These are phyloP conservation scores for Phytophthora niederhauseri DNA, from an alignment of 352 stramenopile genomes.

Conservation along the genomic window DNA sequence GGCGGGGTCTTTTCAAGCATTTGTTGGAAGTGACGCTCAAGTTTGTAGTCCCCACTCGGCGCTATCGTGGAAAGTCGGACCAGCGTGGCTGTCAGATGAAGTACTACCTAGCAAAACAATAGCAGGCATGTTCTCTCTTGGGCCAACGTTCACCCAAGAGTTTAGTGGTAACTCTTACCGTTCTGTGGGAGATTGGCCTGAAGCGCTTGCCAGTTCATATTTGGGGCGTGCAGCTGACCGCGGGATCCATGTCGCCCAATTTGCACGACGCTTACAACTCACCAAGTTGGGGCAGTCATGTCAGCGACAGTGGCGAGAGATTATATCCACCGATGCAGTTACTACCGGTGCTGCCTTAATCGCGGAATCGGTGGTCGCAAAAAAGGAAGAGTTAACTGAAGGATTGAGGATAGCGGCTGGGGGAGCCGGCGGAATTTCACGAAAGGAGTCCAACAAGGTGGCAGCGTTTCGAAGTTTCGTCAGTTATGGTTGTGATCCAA, in stretches of 20 bases:
- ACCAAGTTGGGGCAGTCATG: slow-evolving; percentile 48
- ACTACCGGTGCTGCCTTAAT: slow-evolving; percentile 18
- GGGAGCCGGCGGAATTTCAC: slow-evolving; percentile 9
- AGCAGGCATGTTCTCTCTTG: slow-evolving; percentile 70
- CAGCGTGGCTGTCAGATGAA: slow-evolving; percentile 73
- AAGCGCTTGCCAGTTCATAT: slow-evolving; percentile 62
- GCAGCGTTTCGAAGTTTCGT: slow-evolving; percentile 62
- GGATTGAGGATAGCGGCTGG: slow-evolving; percentile 35
- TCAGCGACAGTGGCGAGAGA: slow-evolving; percentile 53
- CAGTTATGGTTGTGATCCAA: slow-evolving; percentile 64
- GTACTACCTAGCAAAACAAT: slow-evolving; percentile 48
- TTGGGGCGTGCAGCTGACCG: slow-evolving; percentile 62
- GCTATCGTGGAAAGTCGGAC: slow-evolving; percentile 68
- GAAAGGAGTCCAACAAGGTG: slow-evolving; percentile 46
- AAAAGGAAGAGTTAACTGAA: slow-evolving; percentile 53
- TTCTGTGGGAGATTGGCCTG: slow-evolving; percentile 69
- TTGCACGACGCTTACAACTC: slow-evolving; percentile 56
- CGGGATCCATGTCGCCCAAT: slow-evolving; percentile 57
- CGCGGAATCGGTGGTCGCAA: slow-evolving; percentile 37
- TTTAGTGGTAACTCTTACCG: slow-evolving; percentile 75
- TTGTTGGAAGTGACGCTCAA: slow-evolving; percentile 78
- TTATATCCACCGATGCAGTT: slow-evolving; percentile 20
- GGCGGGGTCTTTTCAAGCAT: slow-evolving; percentile 57
- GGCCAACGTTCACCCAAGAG: slow-evolving; percentile 60
- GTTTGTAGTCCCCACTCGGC: slow-evolving; percentile 67